Conservation (phyloP, 352 stramenopile genomes). For the Thalassiosira allenii region DNA sequence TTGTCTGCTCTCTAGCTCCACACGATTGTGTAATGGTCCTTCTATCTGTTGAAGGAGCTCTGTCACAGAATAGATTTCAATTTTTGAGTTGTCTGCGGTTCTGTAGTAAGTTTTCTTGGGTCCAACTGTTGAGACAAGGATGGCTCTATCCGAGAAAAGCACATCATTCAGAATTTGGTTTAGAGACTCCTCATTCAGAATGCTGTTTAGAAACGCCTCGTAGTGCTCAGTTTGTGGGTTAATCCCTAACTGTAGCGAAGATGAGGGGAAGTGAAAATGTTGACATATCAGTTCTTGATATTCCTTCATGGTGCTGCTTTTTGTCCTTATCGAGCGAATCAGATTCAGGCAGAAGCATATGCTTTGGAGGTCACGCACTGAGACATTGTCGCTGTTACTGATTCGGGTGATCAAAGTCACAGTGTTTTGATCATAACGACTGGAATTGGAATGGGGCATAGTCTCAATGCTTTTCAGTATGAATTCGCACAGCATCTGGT, state of each 20-base stretch:
- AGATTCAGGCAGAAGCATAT: too few species aligned
- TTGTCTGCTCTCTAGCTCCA: background rate
- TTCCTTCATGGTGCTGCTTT: background rate
- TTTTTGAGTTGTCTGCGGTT: background rate
- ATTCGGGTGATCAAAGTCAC: too few species aligned
- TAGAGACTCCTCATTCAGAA: background rate
- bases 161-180: conserved; percentile 1
- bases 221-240: background rate
- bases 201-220: too few species aligned
- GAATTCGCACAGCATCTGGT: too few species aligned
- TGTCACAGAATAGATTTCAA: too few species aligned
- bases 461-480: too few species aligned
- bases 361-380: too few species aligned
- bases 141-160: too few species aligned
- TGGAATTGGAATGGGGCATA: too few species aligned
- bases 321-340: background rate
- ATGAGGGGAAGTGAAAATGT: conserved; percentile 2
- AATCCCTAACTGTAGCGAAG: background rate
- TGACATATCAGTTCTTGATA: background rate
- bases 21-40: background rate
- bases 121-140: conserved; percentile 3
- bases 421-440: too few species aligned
- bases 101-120: background rate
- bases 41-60: conserved; percentile 1
- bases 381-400: too few species aligned